A percentile compares a stretch with the other conserved stretches of the same genome.
Conservation (phyloP, 176 grass and related monocot species). For the Puccinellia tenuiflora region DNA sequence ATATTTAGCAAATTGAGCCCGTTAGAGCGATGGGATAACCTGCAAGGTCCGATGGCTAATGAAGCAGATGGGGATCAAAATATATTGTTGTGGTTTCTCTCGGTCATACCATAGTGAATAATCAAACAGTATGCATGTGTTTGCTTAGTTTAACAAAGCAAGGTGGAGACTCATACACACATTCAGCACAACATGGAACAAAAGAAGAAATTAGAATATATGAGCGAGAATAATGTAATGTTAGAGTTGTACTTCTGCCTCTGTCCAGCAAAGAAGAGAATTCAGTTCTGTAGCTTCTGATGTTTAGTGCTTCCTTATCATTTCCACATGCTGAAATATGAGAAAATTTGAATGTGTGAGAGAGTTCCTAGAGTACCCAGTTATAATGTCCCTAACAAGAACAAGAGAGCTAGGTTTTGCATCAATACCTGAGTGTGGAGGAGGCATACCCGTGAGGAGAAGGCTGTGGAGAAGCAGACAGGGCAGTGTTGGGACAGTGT, state of each 20-base stretch:
- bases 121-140: neutral
- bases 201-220: neutral
- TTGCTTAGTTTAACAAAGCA: neutral
- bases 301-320: neutral
- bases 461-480: too few species aligned
- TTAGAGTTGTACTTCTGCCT: neutral
- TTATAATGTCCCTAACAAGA: too few species aligned
- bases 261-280: neutral
- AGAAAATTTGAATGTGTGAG: neutral
- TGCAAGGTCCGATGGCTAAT: neutral
- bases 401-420: too few species aligned
- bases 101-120: neutral
- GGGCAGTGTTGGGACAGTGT: too few species aligned
- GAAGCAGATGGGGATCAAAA: neutral
- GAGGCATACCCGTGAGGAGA: too few species aligned
- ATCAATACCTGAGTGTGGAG: too few species aligned
- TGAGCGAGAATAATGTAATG: neutral
- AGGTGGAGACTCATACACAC: neutral
- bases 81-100: neutral
- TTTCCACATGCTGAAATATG: neutral
- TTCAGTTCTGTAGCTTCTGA: neutral
- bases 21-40: neutral
- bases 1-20: neutral
- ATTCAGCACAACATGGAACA: neutral
- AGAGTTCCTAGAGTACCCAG: too few species aligned